Base-by-base conservation (phyloP, 768 basidiomycete genomes). In the Tubosaeta sp. region DNA sequence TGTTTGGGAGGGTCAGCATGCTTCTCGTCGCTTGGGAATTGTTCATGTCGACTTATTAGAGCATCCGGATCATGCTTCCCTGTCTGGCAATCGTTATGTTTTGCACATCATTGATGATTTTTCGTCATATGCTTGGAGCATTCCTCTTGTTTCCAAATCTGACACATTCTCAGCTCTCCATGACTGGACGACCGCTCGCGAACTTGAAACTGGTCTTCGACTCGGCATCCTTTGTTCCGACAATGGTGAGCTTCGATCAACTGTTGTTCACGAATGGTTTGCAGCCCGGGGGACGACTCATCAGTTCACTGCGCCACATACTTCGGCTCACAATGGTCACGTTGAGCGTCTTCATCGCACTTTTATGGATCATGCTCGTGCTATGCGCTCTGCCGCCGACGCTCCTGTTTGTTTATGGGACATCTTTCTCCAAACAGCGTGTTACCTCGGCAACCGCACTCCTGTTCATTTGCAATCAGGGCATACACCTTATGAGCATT, bases 101-200 rank as follows among this genome's bases (percentile, higher is more conserved):
- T n/a, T n/a, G n/a, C n/a, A n/a, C n/a, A n/a, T n/a, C n/a, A n/a
- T n/a, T n/a, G n/a, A n/a, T n/a, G n/a, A n/a, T n/a, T n/a, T n/a
- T n/a, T n/a, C n/a, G n/a, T 62, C 59, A 6, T 62, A 56, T n/a
- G 33, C 51, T 0, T 76, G 72, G 72, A 45, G 55, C 12, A 65
- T 74, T 5, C 73, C 70, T 1, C 46, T 76, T 0, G 58, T 59
- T 27, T 35, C 50, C 0, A 75, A 74, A n/a, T n/a, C n/a, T n/a
- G n/a, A n/a, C n/a, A n/a, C n/a, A n/a, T n/a, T n/a, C n/a, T n/a
- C n/a, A n/a, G n/a, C n/a, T n/a, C n/a, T n/a, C n/a, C n/a, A n/a
- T n/a, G n/a, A n/a, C n/a, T n/a, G n/a, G n/a, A n/a, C n/a, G n/a
- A n/a, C n/a, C n/a, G n/a, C n/a, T n/a, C n/a, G n/a, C n/a, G n/a